phyloP scores from a whole-genome alignment of 345 rosid genomes.

The Rhodamnia argentea region DNA sequence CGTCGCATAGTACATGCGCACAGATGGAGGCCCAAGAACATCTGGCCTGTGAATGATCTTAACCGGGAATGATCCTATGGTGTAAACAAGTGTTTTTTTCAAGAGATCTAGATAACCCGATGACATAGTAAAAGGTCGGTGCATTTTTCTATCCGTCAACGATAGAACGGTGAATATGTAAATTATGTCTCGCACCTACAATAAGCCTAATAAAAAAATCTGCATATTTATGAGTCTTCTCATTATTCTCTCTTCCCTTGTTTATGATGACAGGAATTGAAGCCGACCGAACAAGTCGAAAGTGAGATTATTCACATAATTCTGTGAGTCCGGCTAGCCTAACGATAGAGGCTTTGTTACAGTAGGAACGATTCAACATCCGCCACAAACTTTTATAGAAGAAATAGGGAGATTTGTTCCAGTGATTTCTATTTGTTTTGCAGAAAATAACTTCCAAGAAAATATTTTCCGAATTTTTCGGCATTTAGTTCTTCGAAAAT shows the following conservation, averaged over 20 bases:
- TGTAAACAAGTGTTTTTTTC: not conserved
- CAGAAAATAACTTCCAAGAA: no score
- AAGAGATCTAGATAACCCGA: not conserved
- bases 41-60: no score
- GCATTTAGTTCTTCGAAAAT: no score
- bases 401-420: no score
- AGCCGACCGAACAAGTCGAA: not conserved
- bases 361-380: no score
- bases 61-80: not conserved
- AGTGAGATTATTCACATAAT: not conserved
- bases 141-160: not conserved
- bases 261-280: not conserved
- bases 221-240: not conserved
- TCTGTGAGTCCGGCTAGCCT: not conserved
- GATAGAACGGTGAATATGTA: not conserved
- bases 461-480: no score
- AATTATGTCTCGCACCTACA: not conserved
- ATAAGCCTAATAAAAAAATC: not conserved
- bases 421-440: no score
- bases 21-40: no score
- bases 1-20: no score
- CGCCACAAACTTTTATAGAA: no score
- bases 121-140: not conserved
- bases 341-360: no score
- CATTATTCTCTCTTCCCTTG: not conserved